Base-by-base conservation (phyloP, 2,329 filamentous ascomycete species). In the Didymella arachidicola region DNA sequence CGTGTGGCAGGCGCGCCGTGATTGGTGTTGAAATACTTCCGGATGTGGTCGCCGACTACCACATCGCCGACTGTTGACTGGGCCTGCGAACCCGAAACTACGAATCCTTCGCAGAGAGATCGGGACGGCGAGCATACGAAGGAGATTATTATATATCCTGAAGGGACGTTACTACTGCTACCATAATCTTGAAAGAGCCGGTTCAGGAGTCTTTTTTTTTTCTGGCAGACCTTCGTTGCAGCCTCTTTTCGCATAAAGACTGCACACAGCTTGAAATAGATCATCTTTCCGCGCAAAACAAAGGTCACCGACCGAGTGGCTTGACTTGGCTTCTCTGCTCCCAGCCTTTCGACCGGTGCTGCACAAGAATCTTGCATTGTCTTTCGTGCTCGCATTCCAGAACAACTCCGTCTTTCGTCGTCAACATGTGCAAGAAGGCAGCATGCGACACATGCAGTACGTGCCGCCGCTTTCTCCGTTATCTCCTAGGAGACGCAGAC, bases 391-490 rank as follows among this genome's bases (percentile, higher is more conserved):
- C 34, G 29, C 29, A 32, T 16, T 22, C 19, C 27, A 10, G 6
- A 42, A 48, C 3, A 36, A 48, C 19, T 26, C 4, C 43, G 25
- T 43, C 41, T 8, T 12, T 25, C 12, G 12, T 30, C 1, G 29
- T 42, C 68, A 72, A 43, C 18, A 91, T 91, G 88, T 91, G 88
- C 75, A 87, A 82, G 77, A 85, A 85, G 75, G 83, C 85, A 25
- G 83, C 78, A 59, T 91, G 88, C 77, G 78, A 78, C 61, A 84
- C 79, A 50, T 91, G 88, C 79, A 79, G 88, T 89, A 82, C 69
- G 86, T 80, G 18, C 4, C 25, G 8, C 2, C 14, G 1, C 25
- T 32, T 47, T 22, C 48, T 48, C 32, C 19, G 42, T 57, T 61
- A 44, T 57, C 61, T 50, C 46, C 45, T 36, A 10, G 27, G 32